Evolutionary conservation across 306 rosid species (phyloP).

Genomic region (Pueraria montana): DNA sequence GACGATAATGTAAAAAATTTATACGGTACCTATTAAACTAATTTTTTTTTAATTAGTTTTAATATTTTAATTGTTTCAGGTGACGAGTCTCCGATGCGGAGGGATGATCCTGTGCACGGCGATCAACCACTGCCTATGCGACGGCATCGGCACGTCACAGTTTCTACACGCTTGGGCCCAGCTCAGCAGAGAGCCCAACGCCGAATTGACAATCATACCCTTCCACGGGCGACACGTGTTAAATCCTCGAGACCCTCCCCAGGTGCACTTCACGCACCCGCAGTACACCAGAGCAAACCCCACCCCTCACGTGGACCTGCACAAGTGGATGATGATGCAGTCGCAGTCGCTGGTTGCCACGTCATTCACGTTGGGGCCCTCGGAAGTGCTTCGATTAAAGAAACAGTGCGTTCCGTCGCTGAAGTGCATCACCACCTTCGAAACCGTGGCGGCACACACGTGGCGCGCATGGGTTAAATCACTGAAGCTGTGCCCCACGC

Average conservation of each 20-base stretch:
- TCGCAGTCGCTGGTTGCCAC: constrained; percentile 62
- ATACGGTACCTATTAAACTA: too few relatives aligned
- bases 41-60: too few relatives aligned
- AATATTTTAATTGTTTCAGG: constrained; percentile 45
- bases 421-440: constrained; percentile 71
- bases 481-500: constrained; percentile 38
- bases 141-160: constrained; percentile 82
- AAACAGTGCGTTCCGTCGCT: constrained; percentile 65
- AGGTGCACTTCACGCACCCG: constrained; percentile 47
- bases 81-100: constrained; percentile 70
- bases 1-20: too few relatives aligned
- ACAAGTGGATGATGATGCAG: constrained; percentile 54
- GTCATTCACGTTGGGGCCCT: constrained; percentile 39
- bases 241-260: constrained; percentile 56
- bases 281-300: constrained; percentile 51
- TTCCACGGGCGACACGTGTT: constrained; percentile 68
- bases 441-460: constrained; percentile 76
- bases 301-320: constrained; percentile 45
- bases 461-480: constrained; percentile 86
- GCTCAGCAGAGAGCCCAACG: constrained; percentile 38
- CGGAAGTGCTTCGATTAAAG: constrained; percentile 46
- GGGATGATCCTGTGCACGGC: constrained; percentile 85
- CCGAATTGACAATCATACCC: constrained; percentile 51
- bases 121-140: constrained; percentile 79
- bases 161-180: constrained; percentile 87